These are phyloP conservation scores for Rhamnella rubrinervis DNA, from an alignment of 331 rosid species.

Conservation along the genomic window DNA sequence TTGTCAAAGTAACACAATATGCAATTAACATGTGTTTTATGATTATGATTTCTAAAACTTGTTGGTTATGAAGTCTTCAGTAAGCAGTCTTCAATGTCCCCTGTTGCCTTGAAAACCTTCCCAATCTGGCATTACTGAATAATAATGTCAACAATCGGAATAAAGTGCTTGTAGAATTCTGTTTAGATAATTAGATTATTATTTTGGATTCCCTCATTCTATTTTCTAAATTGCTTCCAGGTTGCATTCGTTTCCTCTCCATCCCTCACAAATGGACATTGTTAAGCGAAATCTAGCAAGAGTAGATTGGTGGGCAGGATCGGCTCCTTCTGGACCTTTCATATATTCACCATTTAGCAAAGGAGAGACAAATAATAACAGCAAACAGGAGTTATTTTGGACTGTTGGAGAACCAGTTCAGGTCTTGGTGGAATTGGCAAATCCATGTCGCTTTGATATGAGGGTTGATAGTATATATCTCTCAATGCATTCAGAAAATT, in stretches of 20 bases:
- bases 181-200: not conserved
- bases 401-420: conserved; percentile 92
- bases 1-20: too few relatives aligned
- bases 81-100: not conserved
- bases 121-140: not conserved
- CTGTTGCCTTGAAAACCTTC: not conserved
- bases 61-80: too few relatives aligned
- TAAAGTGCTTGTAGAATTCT: not conserved
- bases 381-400: conserved; percentile 86
- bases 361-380: conserved; percentile 70
- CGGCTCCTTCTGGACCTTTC: conserved; percentile 96
- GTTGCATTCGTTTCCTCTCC: conserved; percentile 87
- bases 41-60: too few relatives aligned
- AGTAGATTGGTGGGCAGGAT: conserved; percentile 98
- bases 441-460: conserved; percentile 94
- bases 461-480: conserved; percentile 95
- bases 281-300: conserved; percentile 81
- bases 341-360: conserved; percentile 95
- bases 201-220: not conserved
- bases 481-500: conserved; percentile 86
- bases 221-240: conserved; percentile 43
- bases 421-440: conserved; percentile 91
- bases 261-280: conserved; percentile 80
- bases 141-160: not conserved
- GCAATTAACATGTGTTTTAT: not conserved